Base-by-base conservation (phyloP, 2,329 filamentous ascomycete species). In the Teratosphaeria nubilosa region DNA sequence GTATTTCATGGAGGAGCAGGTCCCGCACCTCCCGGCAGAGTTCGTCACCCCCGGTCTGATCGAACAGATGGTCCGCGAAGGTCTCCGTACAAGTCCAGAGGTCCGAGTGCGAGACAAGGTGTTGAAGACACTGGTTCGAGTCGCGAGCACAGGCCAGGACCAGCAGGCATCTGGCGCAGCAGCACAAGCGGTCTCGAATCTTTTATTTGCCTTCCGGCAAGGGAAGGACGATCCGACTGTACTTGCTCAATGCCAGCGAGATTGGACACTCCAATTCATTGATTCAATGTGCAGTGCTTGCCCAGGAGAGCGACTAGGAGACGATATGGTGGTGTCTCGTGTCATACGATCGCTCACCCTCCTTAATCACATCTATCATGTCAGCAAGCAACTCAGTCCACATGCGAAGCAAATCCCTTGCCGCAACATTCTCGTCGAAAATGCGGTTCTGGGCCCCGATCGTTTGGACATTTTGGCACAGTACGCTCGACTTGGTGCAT, bases 21-120 rank as follows among this genome's bases (percentile, higher is more conserved):
- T 90, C 13, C 83, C 84, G 1, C 71, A 67, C 0, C 74, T 90
- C 22, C 74, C 82, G 0, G 76, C 84, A 0, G 67, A 76, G 1
- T 83, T 78, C 60, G 86, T 86, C 65, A 87, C 83, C 31, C 69
- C 74, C 20, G 85, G 84, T 0, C 75, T 85, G 27, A 37, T 60
- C 9, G 53, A 48, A 6, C 45, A 56, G 6, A 16, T 62, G 50
- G n/a, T 11, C 3, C 22, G 24, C 58, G 30, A 53, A 34, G 27
- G 41, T n/a, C 22, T 30, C n/a, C 10, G 32, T 31, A 14, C 51
- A 25, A 31, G 30, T 13, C 34, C n/a, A 10, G 22, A 22, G 24
- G 24, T 24, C 20, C 50, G 22, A 48, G n/a, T 27, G 34, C 37
- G 50, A 10, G 30, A 54, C 22, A 58, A 58, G 5, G 27, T 60